phyloP scores from a whole-genome alignment of 2,329 filamentous ascomycete genomes.

The Trichoderma brevicompactum region DNA sequence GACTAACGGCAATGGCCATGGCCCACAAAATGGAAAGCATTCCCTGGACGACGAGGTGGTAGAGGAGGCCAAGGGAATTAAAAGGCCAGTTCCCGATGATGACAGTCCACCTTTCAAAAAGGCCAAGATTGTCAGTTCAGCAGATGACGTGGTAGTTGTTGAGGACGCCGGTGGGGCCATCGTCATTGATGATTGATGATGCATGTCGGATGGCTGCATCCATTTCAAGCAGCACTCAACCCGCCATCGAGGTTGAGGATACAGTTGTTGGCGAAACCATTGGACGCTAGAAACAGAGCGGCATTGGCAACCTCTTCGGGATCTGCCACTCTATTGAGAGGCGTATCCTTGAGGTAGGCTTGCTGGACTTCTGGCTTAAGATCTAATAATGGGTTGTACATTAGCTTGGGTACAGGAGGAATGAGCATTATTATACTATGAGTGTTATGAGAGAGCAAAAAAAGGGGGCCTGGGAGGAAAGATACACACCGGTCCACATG shows the following conservation, averaged over 20 bases:
- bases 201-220: slow-evolving; percentile 11
- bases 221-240: slow-evolving; percentile 65
- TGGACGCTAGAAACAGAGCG: slow-evolving; percentile 74
- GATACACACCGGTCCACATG: slow-evolving; percentile 71
- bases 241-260: slow-evolving; percentile 86
- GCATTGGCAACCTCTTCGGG: slow-evolving; percentile 80
- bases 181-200: slow-evolving; percentile 67
- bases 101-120: slow-evolving; percentile 53
- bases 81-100: slow-evolving; percentile 53
- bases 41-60: slow-evolving; percentile 42
- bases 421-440: not conserved
- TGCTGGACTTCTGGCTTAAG: slow-evolving; percentile 46
- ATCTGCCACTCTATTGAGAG: slow-evolving; percentile 67
- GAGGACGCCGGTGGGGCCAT: slow-evolving; percentile 66
- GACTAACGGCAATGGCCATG: slow-evolving; percentile 46
- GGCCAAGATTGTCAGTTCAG: slow-evolving; percentile 46
- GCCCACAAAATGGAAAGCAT: slow-evolving; percentile 49
- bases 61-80: slow-evolving; percentile 45
- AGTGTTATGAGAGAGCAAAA: not conserved
- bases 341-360: slow-evolving; percentile 58
- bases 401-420: slow-evolving; percentile 39
- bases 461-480: slow-evolving; percentile 30
- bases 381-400: slow-evolving; percentile 46
- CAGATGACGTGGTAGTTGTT: slow-evolving; percentile 52
- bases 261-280: slow-evolving; percentile 85